Percentiles rank a stretch among this genome's conserved stretches.
These are phyloP conservation scores for Pleurozium schreberi DNA, from an alignment of 225 moss, liverwort and hornwort genomes.

Conservation along the genomic window DNA sequence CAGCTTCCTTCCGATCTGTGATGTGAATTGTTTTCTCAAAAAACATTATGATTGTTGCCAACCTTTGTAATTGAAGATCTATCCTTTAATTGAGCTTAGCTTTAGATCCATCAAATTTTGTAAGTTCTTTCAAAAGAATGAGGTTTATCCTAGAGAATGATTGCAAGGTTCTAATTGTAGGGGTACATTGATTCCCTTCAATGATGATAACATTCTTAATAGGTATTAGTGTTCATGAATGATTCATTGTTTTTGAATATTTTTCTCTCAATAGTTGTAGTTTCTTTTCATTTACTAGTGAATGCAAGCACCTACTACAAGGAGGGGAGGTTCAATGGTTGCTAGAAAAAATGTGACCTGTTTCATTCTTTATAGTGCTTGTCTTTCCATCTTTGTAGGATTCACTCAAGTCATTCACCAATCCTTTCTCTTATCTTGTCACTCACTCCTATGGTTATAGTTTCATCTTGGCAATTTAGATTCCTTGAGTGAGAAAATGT, in stretches of 20 bases:
- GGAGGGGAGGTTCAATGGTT: neutral
- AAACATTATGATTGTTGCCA: neutral
- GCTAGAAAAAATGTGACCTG: neutral
- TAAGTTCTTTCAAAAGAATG: neutral
- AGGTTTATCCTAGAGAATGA: neutral
- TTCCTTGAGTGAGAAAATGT: neutral
- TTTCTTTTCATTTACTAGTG: neutral
- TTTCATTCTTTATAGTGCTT: neutral
- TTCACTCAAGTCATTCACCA: neutral
- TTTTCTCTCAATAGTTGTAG: too few relatives aligned
- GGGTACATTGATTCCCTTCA: neutral
- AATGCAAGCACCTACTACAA: neutral
- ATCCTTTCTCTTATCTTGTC: neutral
- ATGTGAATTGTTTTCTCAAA: neutral
- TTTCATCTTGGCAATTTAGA: neutral
- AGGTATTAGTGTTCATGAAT: neutral
- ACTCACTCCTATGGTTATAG: too few relatives aligned
- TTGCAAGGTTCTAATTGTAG: too few relatives aligned
- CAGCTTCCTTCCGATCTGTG: too few relatives aligned
- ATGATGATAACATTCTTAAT: neutral
- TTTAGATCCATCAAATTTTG: neutral
- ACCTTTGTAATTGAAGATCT: neutral
- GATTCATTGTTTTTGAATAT: neutral
- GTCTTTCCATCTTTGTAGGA: neutral
- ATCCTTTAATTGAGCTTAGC: neutral